Evolutionary conservation across 2,329 filamentous ascomycete species (phyloP), one percentile per base, ranked within the genome.

Genomic region (Neospermospora avenae): DNA sequence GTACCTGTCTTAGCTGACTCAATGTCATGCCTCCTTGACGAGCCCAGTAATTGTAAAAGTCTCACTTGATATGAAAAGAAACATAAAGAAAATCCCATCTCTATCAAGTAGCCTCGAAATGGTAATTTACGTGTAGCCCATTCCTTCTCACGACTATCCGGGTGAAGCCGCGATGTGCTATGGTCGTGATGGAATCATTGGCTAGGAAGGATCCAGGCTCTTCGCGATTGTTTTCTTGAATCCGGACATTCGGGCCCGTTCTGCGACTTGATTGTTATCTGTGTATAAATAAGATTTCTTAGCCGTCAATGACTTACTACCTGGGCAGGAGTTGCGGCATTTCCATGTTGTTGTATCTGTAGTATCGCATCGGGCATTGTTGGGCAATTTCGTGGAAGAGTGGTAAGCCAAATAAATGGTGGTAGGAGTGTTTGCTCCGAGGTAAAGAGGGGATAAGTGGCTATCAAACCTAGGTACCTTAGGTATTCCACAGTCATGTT

Each of bases 191-290:
- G 6, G 22, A 49, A 22, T 45, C 28, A 56, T 61, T 61, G 59
- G 59, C 39, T 57, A n/a, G 8, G 31, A 37, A 46, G 18, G 24
- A 24, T 31, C 42, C 42, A 25, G n/a, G 37, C 16, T 24, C 45
- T 49, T 37, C 20, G 31, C n/a, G 25, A n/a, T 20, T 49, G 31
- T 20, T 39, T 35, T 34, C 42, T 25, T 31, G n/a, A 39, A 20
- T 61, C 55, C 57, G 55, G 57, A 35, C 55, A 52, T 51, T 63
- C 61, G 55, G 57, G 58, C 58, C 61, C 49, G 51, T 63, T 52
- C 46, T 60, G 53, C 57, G 24, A 37, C 20, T 53, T 42, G 57
- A 55, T 48, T 31, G 35, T 35, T 53, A 54, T n/a, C 31, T 5
- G 24, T 13, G 22, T 34, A 52, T 41, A 53, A 45, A 25, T 22